Base-by-base conservation (phyloP, 768 basidiomycete genomes). In the Kwoniella mangroviensis region DNA sequence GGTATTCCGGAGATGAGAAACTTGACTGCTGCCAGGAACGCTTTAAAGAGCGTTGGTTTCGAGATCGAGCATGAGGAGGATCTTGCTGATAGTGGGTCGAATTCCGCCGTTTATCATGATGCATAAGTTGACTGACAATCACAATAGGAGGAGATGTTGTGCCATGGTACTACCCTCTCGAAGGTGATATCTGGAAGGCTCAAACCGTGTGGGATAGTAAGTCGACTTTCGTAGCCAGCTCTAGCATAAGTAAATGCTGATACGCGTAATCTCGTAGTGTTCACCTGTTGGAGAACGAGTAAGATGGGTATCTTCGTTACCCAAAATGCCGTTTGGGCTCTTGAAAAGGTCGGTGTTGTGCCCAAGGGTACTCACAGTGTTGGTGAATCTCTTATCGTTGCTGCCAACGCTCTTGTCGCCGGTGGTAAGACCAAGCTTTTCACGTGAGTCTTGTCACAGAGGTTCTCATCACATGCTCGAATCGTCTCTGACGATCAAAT, bases 1-100 rank as follows among this genome's bases (percentile, higher is more conserved):
- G 97, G 97, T 66, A 98, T 99, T 78, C 93, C 97, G 21, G 93
- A 98, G 85, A 97, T 98, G 96, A 90, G 97, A 5, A 89, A 89
- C 45, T 84, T 94, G 58, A 81, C 84, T 34, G 82, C 86, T 60
- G 89, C 93, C 0, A 88, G 92, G 67, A 83, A 91, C 69, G 97
- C 96, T 0, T 84, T 99, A 68, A 85, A 88, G 77, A 86, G 85
- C 2, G 94, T 96, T 65, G 97, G 96, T 21, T 93, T 98, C 86
- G 83, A 88, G 77, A 87, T 98, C 71, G 87, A 91, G 79, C 91
- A 93, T 80, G 93, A 96, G 80, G 96, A 99, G 78, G 96, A 99
- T 82, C 86, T 99, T 52, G 96, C 96, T 4, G 91, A 91, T 34
- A 91, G 94, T 54, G 85, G 87, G 0, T 93, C 92, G 75, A 82